Evolutionary conservation across 768 basidiomycete species (phyloP).

Genomic region (Dacryopinax spathularia): DNA sequence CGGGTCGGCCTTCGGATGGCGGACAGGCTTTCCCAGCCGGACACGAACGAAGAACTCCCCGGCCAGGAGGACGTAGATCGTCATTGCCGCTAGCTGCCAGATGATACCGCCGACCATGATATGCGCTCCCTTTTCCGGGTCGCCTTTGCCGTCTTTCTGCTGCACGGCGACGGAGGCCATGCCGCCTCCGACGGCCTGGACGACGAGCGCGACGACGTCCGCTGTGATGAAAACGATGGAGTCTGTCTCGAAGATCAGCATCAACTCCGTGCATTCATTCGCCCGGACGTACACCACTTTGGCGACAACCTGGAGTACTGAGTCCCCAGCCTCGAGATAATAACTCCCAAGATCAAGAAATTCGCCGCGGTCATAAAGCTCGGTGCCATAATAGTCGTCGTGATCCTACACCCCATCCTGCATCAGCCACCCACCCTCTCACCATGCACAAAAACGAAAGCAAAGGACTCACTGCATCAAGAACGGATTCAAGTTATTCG

Average conservation of each 20-base stretch:
- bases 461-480: slow-evolving; percentile 31
- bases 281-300: slow-evolving; percentile 31
- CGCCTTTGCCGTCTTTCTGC: slow-evolving; percentile 5
- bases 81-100: slow-evolving; percentile 9
- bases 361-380: slow-evolving; percentile 32
- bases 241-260: background rate
- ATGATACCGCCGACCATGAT: slow-evolving; percentile 17
- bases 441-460: too few relatives aligned
- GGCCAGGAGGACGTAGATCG: slow-evolving; percentile 29
- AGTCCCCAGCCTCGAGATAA: slow-evolving; percentile 33
- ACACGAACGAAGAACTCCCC: slow-evolving; percentile 37
- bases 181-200: slow-evolving; percentile 31
- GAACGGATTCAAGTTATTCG: slow-evolving; percentile 21
- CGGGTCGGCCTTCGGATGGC: background rate
- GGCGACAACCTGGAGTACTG: slow-evolving; percentile 36
- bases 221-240: slow-evolving; percentile 10
- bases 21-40: slow-evolving; percentile 25
- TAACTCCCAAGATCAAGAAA: slow-evolving; percentile 41
- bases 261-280: too few relatives aligned
- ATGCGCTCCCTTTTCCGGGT: slow-evolving; percentile 9
- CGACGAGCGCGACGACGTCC: slow-evolving; percentile 28
- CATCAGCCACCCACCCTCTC: background rate
- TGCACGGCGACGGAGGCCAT: slow-evolving; percentile 16
- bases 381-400: background rate
- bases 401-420: too few relatives aligned